A percentile compares a stretch with the other conserved stretches of the same genome.
Evolutionary conservation across 441 rosid species (phyloP).

Genomic region (Populus hybrid): DNA sequence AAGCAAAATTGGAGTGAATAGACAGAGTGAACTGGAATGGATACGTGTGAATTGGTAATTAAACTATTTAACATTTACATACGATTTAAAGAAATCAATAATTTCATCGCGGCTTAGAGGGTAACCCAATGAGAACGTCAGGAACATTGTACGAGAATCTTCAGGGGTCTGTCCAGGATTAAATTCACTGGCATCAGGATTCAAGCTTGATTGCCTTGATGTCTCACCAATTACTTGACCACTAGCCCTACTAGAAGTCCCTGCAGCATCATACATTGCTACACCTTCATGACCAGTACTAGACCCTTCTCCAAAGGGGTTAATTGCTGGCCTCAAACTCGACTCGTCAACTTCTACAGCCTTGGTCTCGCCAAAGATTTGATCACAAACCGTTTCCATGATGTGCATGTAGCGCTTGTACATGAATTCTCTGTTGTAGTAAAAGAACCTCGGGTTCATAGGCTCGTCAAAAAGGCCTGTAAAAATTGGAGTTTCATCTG

Average conservation of each 20-base stretch:
- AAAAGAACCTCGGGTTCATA: constrained; percentile 14
- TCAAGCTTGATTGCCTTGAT: background rate
- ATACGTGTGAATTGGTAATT: background rate
- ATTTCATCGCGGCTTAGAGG: constrained; percentile 31
- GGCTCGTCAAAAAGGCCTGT: constrained; percentile 16
- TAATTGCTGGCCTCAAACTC: constrained; percentile 13
- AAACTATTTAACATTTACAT: background rate
- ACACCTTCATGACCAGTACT: background rate
- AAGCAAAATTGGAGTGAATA: background rate
- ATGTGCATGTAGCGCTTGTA: constrained; percentile 16
- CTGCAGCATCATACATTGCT: background rate
- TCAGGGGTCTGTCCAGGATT: constrained; percentile 17
- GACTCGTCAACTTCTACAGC: constrained; percentile 33
- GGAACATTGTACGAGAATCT: constrained; percentile 28
- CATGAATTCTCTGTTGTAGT: constrained; percentile 22
- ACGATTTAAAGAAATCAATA: constrained; percentile 25
- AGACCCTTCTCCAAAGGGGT: background rate
- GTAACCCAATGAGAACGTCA: constrained; percentile 36
- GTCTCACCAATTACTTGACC: background rate
- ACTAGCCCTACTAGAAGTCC: background rate
- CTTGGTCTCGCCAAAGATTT: constrained; percentile 25
- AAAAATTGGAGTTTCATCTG: background rate
- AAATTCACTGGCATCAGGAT: constrained; percentile 24
- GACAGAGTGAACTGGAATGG: background rate
- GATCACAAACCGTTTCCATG: constrained; percentile 30